Conservation (phyloP, 495 filamentous ascomycete species). For the Extremus antarcticus region DNA sequence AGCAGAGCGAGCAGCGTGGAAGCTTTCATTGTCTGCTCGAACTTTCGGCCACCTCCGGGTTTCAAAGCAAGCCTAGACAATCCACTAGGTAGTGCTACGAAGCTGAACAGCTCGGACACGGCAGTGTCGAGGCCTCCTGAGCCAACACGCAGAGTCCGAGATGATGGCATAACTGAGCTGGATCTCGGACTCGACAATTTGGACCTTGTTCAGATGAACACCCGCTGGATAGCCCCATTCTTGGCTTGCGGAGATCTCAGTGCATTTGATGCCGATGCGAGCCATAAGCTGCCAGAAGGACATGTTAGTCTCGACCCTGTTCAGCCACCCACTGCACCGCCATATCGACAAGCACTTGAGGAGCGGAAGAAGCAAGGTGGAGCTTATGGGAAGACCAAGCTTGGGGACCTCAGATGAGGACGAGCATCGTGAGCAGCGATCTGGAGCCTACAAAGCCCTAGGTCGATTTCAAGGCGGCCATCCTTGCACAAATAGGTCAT, state of each 20-base stretch:
- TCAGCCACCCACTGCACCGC: constrained; percentile 92
- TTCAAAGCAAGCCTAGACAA: constrained; percentile 57
- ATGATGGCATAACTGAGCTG: constrained; percentile 51
- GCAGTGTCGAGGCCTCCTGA: constrained; percentile 19
- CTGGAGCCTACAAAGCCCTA: no score
- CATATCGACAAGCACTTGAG: constrained; percentile 84
- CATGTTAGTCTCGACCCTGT: constrained; percentile 78
- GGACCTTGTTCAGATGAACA: constrained; percentile 30
- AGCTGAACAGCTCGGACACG: constrained; percentile 23
- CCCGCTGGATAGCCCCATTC: constrained; percentile 81
- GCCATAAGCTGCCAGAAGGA: constrained; percentile 69
- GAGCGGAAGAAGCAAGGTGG: constrained; percentile 65
- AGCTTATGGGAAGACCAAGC: constrained; percentile 69
- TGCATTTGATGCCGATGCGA: constrained; percentile 86
- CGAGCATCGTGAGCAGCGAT: neutral
- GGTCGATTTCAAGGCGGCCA: no score
- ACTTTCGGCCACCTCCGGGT: constrained; percentile 52
- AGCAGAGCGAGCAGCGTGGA: constrained; percentile 90
- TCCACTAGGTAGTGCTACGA: constrained; percentile 49
- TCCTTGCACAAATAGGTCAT: no score
- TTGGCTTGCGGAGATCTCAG: constrained; percentile 94
- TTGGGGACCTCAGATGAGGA: constrained; percentile 5
- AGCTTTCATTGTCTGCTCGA: constrained; percentile 90
- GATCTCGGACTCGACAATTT: constrained; percentile 35
- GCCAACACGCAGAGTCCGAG: constrained; percentile 18